phyloP scores from a whole-genome alignment of 2,329 filamentous ascomycete species.

The Penicillium glabrum region DNA sequence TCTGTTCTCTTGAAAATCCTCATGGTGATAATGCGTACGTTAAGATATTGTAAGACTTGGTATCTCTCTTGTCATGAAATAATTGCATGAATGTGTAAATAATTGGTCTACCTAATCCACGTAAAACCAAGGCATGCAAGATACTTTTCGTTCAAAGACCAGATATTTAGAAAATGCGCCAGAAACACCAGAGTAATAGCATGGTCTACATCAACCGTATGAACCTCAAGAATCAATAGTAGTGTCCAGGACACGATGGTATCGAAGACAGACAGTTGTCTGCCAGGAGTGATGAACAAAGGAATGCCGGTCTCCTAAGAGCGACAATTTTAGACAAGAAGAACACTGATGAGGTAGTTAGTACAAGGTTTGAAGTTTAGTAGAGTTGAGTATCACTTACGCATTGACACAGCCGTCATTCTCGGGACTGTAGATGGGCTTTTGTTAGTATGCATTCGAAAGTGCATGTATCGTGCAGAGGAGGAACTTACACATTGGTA shows the following conservation, averaged over 20 bases:
- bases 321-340: slow-evolving; percentile 21
- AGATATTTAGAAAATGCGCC: slow-evolving; percentile 21
- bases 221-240: slow-evolving; percentile 15
- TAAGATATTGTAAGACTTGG: neutral
- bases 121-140: slow-evolving; percentile 15
- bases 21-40: neutral
- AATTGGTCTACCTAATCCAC: slow-evolving; percentile 19
- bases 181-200: slow-evolving; percentile 23
- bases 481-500: slow-evolving; percentile 33
- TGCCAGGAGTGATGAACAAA: slow-evolving; percentile 10
- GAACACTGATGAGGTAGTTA: slow-evolving; percentile 13
- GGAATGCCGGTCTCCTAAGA: slow-evolving; percentile 7
- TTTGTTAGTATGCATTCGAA: neutral
- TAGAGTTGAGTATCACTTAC: slow-evolving; percentile 29
- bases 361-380: neutral
- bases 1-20: neutral
- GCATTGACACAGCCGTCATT: slow-evolving; percentile 64
- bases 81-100: slow-evolving; percentile 18
- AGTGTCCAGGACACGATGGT: slow-evolving; percentile 21
- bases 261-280: slow-evolving; percentile 20
- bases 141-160: slow-evolving; percentile 26
- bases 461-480: too few relatives aligned
- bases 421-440: slow-evolving; percentile 41
- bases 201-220: slow-evolving; percentile 20
- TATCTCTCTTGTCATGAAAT: neutral